Conservation (phyloP, 495 filamentous ascomycete genomes). For the Penicillium odoratum region DNA sequence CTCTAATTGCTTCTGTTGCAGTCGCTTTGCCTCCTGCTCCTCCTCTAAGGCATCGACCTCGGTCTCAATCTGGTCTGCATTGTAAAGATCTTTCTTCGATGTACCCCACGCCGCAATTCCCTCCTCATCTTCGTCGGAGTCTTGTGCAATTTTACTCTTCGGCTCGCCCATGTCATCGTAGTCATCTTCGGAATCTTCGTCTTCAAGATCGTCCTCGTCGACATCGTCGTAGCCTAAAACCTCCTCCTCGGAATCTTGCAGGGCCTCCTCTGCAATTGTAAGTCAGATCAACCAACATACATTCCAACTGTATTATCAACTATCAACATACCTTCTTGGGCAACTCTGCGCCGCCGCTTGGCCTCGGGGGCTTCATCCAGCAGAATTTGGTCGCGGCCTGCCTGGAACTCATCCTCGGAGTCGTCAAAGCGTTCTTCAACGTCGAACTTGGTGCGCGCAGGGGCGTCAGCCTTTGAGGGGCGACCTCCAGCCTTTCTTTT, state of each 20-base stretch:
- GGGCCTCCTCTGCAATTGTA: constrained; percentile 48
- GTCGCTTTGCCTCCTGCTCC: constrained; percentile 79
- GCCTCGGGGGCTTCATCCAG: constrained; percentile 76
- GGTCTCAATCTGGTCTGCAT: constrained; percentile 85
- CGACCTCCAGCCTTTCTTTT: constrained; percentile 72
- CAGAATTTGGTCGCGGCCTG: constrained; percentile 79
- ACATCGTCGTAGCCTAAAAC: constrained; percentile 64
- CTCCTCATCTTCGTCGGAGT: constrained; percentile 62
- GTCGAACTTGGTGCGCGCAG: constrained; percentile 40
- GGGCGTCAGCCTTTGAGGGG: constrained; percentile 48
- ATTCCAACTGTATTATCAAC: constrained; percentile 4
- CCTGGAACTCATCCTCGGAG: constrained; percentile 88
- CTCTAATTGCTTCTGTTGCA: constrained; percentile 86
- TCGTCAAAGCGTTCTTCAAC: constrained; percentile 86
- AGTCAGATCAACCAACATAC: constrained; percentile 16
- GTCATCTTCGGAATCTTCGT: constrained; percentile 47
- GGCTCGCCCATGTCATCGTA: constrained; percentile 31
- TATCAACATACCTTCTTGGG: constrained; percentile 56
- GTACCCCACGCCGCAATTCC: constrained; percentile 82
- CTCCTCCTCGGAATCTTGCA: constrained; percentile 86
- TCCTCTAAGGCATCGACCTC: constrained; percentile 91
- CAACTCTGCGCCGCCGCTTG: constrained; percentile 68
- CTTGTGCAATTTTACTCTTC: constrained; percentile 25
- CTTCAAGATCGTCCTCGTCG: constrained; percentile 54
- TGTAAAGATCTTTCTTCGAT: constrained; percentile 87